Evolutionary conservation across 148 eudicot genomes (phyloP).

Genomic region (Nepenthes gracilis): DNA sequence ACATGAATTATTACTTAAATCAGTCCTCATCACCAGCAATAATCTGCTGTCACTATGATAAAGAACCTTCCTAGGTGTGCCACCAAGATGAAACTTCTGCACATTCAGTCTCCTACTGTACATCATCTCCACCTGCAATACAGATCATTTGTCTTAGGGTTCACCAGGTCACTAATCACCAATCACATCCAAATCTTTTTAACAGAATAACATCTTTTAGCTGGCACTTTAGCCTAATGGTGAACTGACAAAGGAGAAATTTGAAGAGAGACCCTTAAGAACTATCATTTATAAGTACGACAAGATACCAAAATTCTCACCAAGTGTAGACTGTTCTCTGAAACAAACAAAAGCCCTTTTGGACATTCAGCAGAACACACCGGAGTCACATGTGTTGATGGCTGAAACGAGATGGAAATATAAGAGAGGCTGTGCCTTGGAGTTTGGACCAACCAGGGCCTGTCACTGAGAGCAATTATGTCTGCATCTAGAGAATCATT

Average conservation of each 20-base stretch:
- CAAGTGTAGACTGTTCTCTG: constrained; percentile 87
- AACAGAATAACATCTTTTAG: no score
- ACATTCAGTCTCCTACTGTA: constrained; percentile 89
- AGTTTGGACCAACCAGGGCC: constrained; percentile 96
- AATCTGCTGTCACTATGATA: constrained; percentile 83
- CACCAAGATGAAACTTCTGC: constrained; percentile 89
- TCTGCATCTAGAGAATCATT: constrained; percentile 69
- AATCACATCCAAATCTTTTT: no score
- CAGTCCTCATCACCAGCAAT: constrained; percentile 82
- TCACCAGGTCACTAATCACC: no score
- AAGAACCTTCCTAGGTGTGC: constrained; percentile 88
- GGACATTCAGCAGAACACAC: constrained; percentile 84
- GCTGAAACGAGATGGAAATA: constrained; percentile 80
- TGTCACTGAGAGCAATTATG: constrained; percentile 86
- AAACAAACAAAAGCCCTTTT: constrained; percentile 84
- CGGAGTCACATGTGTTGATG: constrained; percentile 92
- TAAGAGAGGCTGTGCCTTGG: constrained; percentile 89
- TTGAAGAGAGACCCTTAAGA: not conserved
- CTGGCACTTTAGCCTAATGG: no score
- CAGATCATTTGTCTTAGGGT: no score
- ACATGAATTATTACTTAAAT: constrained; percentile 48
- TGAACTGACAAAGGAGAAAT: not conserved
- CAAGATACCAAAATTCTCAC: constrained; percentile 30
- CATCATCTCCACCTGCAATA: constrained; percentile 81
- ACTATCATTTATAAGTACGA: not conserved